Evolutionary conservation across 352 stramenopile species (phyloP).

Genomic region (Blastocystis sp.): DNA sequence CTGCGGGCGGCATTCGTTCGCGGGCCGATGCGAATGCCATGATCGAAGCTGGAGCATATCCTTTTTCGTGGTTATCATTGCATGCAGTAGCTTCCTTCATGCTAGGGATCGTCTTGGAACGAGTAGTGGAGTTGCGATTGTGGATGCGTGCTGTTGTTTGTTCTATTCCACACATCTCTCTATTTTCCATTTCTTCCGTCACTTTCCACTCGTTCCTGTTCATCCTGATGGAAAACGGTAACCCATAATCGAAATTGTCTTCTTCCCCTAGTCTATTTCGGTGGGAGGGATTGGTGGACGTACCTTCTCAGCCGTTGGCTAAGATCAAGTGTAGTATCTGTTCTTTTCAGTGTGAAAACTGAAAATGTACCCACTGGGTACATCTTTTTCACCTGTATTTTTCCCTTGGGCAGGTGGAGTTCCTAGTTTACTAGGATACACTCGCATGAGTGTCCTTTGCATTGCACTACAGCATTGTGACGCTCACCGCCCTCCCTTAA

Average conservation of each 20-base stretch:
- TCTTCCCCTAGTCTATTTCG: not conserved
- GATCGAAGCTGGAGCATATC: constrained; percentile 76
- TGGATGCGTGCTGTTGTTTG: not conserved
- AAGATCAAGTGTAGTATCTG: constrained; percentile 87
- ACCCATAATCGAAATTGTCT: constrained; percentile 44
- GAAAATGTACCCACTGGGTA: constrained; percentile 76
- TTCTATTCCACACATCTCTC: not conserved
- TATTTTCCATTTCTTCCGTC: not conserved
- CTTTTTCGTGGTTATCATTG: not conserved
- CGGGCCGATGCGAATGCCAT: constrained; percentile 77
- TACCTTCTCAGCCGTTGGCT: constrained; percentile 82
- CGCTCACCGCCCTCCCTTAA: constrained; percentile 38
- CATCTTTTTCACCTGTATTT: constrained; percentile 83
- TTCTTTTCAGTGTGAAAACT: constrained; percentile 88
- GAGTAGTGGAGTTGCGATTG: constrained; percentile 40
- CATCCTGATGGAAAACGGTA: not conserved
- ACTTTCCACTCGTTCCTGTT: too few relatives aligned
- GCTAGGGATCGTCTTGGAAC: constrained; percentile 42
- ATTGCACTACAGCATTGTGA: constrained; percentile 66
- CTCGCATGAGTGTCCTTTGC: constrained; percentile 61
- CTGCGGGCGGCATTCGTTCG: constrained; percentile 79
- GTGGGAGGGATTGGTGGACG: not conserved
- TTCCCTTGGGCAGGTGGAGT: constrained; percentile 69
- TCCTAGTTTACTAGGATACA: constrained; percentile 53
- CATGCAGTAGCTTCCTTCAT: not conserved